Evolutionary conservation across 176 grass and related monocot species (phyloP).

Genomic region (Cenchrus fungigraminus): DNA sequence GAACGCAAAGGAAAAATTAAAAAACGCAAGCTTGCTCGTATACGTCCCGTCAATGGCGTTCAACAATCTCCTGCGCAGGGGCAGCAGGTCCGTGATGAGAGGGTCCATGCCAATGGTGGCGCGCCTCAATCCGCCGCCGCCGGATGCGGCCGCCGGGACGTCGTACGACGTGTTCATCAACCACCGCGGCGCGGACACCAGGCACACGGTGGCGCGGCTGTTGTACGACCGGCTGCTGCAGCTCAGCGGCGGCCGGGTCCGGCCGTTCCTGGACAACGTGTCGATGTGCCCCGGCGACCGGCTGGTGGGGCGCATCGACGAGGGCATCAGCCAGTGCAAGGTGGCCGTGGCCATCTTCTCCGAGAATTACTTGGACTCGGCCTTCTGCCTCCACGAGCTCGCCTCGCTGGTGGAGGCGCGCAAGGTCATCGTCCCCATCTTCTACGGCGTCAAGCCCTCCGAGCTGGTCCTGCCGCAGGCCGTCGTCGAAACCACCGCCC

Average conservation of each 20-base stretch:
- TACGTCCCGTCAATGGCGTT: too few species aligned
- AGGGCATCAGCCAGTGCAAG: conserved; percentile 47
- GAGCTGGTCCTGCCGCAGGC: conserved; percentile 47
- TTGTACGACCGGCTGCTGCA: conserved; percentile 60
- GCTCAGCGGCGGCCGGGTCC: not conserved
- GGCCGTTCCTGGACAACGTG: conserved; percentile 63
- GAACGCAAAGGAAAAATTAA: too few species aligned
- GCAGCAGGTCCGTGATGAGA: too few species aligned
- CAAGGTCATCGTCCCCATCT: conserved; percentile 79
- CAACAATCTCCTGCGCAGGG: too few species aligned
- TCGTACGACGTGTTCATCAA: conserved; percentile 77
- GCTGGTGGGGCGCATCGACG: conserved; percentile 49
- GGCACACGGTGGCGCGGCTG: conserved; percentile 62
- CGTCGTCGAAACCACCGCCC: not conserved
- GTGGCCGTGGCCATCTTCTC: conserved; percentile 80
- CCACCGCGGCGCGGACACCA: conserved; percentile 78
- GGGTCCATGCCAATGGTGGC: too few species aligned
- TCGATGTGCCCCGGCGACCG: conserved; percentile 66
- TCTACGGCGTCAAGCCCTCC: conserved; percentile 81
- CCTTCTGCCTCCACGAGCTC: conserved; percentile 78
- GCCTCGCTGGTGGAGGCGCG: conserved; percentile 64
- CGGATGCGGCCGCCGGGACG: too few species aligned
- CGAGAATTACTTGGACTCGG: conserved; percentile 57
- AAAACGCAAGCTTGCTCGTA: too few species aligned
- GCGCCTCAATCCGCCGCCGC: too few species aligned